Evolutionary conservation across 306 rosid genomes (phyloP).

Genomic region (Prunus mira): DNA sequence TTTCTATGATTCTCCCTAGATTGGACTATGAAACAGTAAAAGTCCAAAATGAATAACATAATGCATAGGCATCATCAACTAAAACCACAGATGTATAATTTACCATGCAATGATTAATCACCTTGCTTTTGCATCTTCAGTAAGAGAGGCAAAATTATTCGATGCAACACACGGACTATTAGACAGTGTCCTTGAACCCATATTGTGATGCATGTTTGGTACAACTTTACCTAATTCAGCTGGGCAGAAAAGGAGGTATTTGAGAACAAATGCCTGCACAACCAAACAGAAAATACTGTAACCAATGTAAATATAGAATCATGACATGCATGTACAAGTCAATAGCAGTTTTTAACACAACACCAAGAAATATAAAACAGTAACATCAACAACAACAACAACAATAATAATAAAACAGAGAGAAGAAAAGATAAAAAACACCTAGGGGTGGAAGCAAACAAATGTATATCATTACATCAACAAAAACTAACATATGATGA

Average conservation of each 20-base stretch:
- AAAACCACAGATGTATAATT: conserved; percentile 20
- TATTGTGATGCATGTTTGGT: conserved; percentile 40
- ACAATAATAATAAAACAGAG: not conserved
- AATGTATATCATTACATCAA: not conserved
- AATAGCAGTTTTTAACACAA: not conserved
- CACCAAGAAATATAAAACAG: not conserved
- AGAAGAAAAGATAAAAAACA: not conserved
- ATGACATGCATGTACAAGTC: conserved; percentile 17
- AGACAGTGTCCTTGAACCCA: conserved; percentile 42
- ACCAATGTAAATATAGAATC: conserved; percentile 17
- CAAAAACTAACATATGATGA: not conserved
- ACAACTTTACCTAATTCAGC: conserved; percentile 51
- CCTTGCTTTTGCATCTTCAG: conserved; percentile 81
- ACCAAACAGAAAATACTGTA: conserved; percentile 26
- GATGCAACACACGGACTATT: conserved; percentile 56
- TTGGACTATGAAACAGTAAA: conserved; percentile 9
- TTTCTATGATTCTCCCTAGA: not conserved
- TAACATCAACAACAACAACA: not conserved
- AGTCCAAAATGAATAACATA: not conserved
- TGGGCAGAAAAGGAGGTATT: conserved; percentile 70
- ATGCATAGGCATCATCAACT: conserved; percentile 19
- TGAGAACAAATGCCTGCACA: conserved; percentile 89
- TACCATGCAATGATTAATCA: conserved; percentile 41
- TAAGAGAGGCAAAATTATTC: conserved; percentile 56
- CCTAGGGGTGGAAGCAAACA: not conserved